Conservation (phyloP, 1,284 basidiomycete species). For the Grifola frondosa region DNA sequence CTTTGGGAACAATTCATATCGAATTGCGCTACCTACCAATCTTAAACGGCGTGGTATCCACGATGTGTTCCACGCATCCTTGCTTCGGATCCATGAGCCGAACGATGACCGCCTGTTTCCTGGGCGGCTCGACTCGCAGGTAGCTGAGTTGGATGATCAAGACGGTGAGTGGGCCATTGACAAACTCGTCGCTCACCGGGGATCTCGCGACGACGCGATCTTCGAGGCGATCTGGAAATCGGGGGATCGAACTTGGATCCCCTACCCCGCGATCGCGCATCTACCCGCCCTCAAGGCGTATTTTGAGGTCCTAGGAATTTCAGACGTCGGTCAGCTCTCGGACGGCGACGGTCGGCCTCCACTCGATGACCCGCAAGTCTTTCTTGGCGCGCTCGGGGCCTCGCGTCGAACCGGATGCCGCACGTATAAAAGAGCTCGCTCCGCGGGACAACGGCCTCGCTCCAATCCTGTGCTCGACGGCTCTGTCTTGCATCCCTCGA, state of each 20-base stretch:
- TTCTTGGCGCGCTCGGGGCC: background rate
- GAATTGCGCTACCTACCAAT: slow-evolving; percentile 26
- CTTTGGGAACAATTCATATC: slow-evolving; percentile 16
- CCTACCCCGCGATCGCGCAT: slow-evolving; percentile 4
- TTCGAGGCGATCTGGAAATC: slow-evolving; percentile 32
- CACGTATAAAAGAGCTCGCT: slow-evolving; percentile 1
- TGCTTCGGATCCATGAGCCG: slow-evolving; percentile 27
- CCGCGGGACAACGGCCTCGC: background rate
- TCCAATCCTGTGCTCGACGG: background rate
- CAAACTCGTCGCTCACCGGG: slow-evolving; percentile 24
- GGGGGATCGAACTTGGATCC: slow-evolving; percentile 35
- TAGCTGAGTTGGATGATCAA: slow-evolving; percentile 14
- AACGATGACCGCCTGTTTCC: slow-evolving; percentile 34
- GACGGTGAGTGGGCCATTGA: slow-evolving; percentile 32
- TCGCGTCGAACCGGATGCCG: background rate
- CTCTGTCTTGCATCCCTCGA: background rate
- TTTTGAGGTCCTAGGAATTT: slow-evolving; percentile 2
- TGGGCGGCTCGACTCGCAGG: slow-evolving; percentile 17
- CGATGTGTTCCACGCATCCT: slow-evolving; percentile 30
- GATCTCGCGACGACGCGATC: slow-evolving; percentile 12
- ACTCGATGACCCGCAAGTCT: slow-evolving; percentile 10
- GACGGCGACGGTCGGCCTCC: slow-evolving; percentile 2
- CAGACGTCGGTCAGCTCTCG: background rate
- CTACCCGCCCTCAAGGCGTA: slow-evolving; percentile 8
- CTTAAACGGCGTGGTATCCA: slow-evolving; percentile 28